Percentiles rank a stretch among this genome's conserved stretches.
phyloP scores from a whole-genome alignment of 2,329 filamentous ascomycete genomes.

The Arthrobotrys sinensis region DNA sequence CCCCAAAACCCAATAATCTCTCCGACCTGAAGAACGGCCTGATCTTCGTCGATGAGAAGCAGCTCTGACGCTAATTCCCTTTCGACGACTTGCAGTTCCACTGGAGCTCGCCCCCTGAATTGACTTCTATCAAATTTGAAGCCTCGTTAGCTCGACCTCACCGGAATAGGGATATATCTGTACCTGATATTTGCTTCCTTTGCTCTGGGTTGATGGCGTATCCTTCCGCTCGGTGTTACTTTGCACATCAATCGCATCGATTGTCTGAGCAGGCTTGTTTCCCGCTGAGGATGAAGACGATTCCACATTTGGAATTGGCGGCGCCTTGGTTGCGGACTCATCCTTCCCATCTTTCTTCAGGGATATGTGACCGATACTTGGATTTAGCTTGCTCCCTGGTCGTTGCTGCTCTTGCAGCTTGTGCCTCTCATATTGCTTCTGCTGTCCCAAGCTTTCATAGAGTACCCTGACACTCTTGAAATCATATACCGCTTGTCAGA shows the following conservation, averaged over 20 bases:
- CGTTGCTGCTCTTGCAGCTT: background rate
- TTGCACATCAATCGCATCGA: background rate
- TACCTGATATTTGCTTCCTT: background rate
- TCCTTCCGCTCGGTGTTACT: background rate
- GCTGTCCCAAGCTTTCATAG: constrained; percentile 30
- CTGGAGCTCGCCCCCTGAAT: background rate
- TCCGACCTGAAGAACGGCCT: constrained; percentile 27
- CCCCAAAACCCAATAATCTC: constrained; percentile 55
- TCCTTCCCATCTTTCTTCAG: background rate
- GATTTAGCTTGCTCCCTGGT: background rate
- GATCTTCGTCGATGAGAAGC: constrained; percentile 23
- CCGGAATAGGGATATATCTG: background rate
- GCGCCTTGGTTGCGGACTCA: background rate
- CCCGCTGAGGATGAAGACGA: background rate
- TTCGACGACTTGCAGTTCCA: background rate
- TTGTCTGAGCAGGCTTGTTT: background rate
- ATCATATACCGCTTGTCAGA: background rate
- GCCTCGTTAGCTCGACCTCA: background rate
- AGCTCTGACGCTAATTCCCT: too few relatives aligned
- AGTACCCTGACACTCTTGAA: constrained; percentile 31
- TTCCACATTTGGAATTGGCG: background rate
- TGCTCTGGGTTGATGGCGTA: background rate
- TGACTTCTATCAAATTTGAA: background rate
- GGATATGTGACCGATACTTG: background rate
- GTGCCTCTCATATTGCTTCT: background rate